Base-by-base conservation (phyloP, 768 basidiomycete species). In the Fibroporia radiculosa region DNA sequence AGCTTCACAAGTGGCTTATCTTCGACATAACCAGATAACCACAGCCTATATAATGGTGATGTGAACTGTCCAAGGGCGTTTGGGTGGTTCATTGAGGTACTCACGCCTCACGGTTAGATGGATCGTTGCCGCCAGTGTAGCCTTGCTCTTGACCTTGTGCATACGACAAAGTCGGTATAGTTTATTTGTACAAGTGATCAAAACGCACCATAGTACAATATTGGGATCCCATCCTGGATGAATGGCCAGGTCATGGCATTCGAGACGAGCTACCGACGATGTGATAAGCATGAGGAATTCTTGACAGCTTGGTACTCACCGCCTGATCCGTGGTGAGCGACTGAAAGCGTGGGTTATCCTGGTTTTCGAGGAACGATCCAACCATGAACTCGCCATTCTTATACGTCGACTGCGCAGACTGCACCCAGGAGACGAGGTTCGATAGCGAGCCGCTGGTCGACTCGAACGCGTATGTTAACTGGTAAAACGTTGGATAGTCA, bases 21-120 rank as follows among this genome's bases (percentile, higher is more conserved):
- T 16, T 70, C 67, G 23, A 62, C 60, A 55, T 79, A 84, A 23
- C 66, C 72, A 3, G 77, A 71, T 5, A 72, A 64, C 83, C 82
- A 84, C 18, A 83, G 68, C 5, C 79, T 80, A 38, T 16, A 24
- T 35, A 18, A 10, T 38, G 19, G n/a, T 22, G 49, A 25, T 42
- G 18, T 25, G 7, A 25, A 33, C 13, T 3, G 37, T 4, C 3
- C 8, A 10, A n/a, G 29, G n/a, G 8, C 29, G n/a, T n/a, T 31
- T n/a, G 16, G 11, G 29, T 10, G 8, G 32, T 5, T 11, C 32
- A 35, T 12, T 10, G 41, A 3, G 32, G 2, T 5, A 58, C 63
- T 40, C 46, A 72, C 72, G 76, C 69, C 56, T 77, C 75, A 48
- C 74, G 75, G 56, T 77, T 77, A n/a, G 54, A 59, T 0, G 75